These are phyloP conservation scores for Microstegium vimineum DNA, from an alignment of 176 grass and related monocot genomes.

Conservation along the genomic window DNA sequence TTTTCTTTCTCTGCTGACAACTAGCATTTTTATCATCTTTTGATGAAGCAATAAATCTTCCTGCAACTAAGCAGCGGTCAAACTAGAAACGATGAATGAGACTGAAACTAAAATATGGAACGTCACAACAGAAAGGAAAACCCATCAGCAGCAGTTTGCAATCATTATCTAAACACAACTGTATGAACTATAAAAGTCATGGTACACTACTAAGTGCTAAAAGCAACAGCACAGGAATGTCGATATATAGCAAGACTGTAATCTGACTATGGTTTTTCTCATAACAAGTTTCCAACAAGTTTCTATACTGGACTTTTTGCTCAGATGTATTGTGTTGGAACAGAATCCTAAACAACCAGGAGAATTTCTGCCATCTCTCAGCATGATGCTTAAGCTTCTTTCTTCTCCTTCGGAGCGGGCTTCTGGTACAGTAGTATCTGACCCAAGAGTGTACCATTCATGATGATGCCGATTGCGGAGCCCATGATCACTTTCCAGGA, in stretches of 20 bases:
- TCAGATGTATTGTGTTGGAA: not conserved
- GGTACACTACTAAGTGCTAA: not conserved
- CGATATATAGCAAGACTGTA: not conserved
- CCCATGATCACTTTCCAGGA: slow-evolving; percentile 77
- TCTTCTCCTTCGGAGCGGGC: slow-evolving; percentile 63
- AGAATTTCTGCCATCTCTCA: not conserved
- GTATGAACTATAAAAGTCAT: not conserved
- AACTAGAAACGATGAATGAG: not conserved
- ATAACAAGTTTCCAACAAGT: not conserved
- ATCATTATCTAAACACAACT: not conserved
- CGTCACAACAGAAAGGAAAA: not conserved
- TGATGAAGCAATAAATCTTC: not conserved
- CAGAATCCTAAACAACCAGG: not conserved
- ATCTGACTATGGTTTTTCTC: not conserved
- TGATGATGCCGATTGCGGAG: slow-evolving; percentile 66
- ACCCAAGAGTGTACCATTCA: slow-evolving; percentile 76
- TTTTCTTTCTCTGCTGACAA: not conserved
- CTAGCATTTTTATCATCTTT: not conserved
- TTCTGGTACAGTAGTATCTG: slow-evolving; percentile 82
- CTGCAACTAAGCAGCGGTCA: not conserved
- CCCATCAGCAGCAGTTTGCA: not conserved
- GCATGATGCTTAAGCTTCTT: slow-evolving; percentile 45
- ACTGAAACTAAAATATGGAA: not conserved
- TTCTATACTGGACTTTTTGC: not conserved
- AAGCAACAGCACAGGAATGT: not conserved